Conservation (phyloP, 2,329 filamentous ascomycete species). For the Periconia macrospinosa region DNA sequence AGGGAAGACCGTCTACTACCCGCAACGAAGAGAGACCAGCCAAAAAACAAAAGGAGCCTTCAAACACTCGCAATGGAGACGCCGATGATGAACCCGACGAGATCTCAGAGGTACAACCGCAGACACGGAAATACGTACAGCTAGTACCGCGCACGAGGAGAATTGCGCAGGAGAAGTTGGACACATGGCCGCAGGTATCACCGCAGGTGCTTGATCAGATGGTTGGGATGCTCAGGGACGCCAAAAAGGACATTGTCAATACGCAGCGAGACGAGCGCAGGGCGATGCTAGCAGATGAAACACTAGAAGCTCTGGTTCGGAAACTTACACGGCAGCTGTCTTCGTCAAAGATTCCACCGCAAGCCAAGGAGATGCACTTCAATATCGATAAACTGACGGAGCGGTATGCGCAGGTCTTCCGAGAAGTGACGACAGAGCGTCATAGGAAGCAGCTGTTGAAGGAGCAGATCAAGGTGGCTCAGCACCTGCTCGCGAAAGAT, state of each 20-base stretch:
- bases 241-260: slow-evolving; percentile 64
- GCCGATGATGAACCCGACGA: slow-evolving; percentile 19
- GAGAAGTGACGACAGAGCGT: slow-evolving; percentile 61
- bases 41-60: background rate
- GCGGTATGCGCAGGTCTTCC: slow-evolving; percentile 50
- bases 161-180: slow-evolving; percentile 41
- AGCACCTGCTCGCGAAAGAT: slow-evolving; percentile 40
- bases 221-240: slow-evolving; percentile 59
- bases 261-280: slow-evolving; percentile 52
- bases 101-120: slow-evolving; percentile 16
- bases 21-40: background rate
- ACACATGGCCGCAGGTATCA: slow-evolving; percentile 59
- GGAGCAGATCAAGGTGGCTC: slow-evolving; percentile 60
- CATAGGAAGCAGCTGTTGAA: slow-evolving; percentile 65
- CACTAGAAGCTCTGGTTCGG: slow-evolving; percentile 58
- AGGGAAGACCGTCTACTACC: background rate
- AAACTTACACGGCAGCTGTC: slow-evolving; percentile 61
- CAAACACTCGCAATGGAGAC: background rate
- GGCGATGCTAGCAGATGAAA: slow-evolving; percentile 57
- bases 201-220: slow-evolving; percentile 58
- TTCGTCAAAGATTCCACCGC: slow-evolving; percentile 67
- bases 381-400: slow-evolving; percentile 68
- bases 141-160: slow-evolving; percentile 38
- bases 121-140: slow-evolving; percentile 31
- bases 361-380: slow-evolving; percentile 55